A percentile compares a stretch with the other conserved stretches of the same genome.
phyloP scores from a whole-genome alignment of 2,329 filamentous ascomycete species.

The Hymenoscyphus scutula region DNA sequence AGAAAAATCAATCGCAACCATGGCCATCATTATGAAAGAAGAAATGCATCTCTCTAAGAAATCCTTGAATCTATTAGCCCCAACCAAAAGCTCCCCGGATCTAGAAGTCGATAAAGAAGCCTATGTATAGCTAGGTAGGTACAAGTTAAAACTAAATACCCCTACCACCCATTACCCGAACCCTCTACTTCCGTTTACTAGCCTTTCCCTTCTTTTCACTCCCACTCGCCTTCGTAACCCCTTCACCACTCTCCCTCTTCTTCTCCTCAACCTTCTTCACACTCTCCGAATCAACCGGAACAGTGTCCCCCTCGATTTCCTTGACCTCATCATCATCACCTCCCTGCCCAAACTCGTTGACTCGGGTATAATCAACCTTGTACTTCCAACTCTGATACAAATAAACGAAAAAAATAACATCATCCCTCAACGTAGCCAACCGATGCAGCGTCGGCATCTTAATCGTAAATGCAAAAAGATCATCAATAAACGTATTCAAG shows the following conservation, averaged over 20 bases:
- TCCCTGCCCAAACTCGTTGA: conserved; percentile 98
- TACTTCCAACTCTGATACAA: conserved; percentile 93
- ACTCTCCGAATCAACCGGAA: conserved; percentile 24
- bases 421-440: conserved; percentile 87
- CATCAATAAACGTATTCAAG: conserved; percentile 97
- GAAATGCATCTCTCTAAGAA: too few species aligned
- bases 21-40: too few species aligned
- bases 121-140: not conserved
- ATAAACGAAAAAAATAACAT: conserved; percentile 98
- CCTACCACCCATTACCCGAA: not conserved
- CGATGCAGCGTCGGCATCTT: conserved; percentile 97
- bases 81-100: too few species aligned
- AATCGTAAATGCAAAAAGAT: conserved; percentile 97
- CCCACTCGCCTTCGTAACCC: conserved; percentile 47
- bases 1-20: too few species aligned
- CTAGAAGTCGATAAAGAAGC: too few species aligned
- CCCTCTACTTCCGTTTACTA: conserved; percentile 47
- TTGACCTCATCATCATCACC: conserved; percentile 75
- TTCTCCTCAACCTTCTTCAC: conserved; percentile 32
- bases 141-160: not conserved
- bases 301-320: conserved; percentile 34
- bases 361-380: conserved; percentile 82
- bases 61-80: too few species aligned
- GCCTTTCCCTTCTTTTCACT: conserved; percentile 46
- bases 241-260: too few species aligned